Conservation (phyloP, 768 basidiomycete genomes). For the Tulasnella sp. region DNA sequence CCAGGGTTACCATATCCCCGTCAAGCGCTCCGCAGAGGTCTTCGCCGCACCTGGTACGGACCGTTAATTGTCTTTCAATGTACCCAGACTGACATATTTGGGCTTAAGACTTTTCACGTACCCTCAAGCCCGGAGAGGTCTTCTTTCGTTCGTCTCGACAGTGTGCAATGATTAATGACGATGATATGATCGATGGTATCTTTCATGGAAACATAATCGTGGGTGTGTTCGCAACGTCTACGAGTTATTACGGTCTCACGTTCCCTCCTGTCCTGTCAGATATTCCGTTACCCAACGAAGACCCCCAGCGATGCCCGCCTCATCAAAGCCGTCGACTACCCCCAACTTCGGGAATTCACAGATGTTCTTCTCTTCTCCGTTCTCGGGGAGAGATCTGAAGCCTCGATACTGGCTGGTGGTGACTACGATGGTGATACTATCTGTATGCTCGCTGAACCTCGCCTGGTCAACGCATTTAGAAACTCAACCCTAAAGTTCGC, state of each 20-base stretch:
- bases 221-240: no score
- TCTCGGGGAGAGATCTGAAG: constrained; percentile 45
- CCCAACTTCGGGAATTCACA: neutral
- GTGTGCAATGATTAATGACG: neutral
- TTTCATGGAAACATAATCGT: no score
- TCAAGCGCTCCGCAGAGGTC: no score
- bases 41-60: no score
- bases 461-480: constrained; percentile 52
- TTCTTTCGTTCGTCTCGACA: constrained; percentile 46
- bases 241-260: no score
- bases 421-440: constrained; percentile 57
- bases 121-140: constrained; percentile 60
- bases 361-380: constrained; percentile 35
- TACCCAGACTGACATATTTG: neutral
- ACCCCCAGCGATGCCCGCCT: no score
- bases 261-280: no score
- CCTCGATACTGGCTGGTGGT: constrained; percentile 56
- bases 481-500: constrained; percentile 51
- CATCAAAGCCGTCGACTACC: no score
- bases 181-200: no score
- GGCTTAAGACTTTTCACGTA: constrained; percentile 55
- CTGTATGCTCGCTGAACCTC: constrained; percentile 52
- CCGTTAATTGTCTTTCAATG: no score
- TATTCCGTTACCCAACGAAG: no score
- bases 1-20: no score